These are phyloP conservation scores for Closterium sp. DNA, from an alignment of 139 green algal species.

Conservation along the genomic window DNA sequence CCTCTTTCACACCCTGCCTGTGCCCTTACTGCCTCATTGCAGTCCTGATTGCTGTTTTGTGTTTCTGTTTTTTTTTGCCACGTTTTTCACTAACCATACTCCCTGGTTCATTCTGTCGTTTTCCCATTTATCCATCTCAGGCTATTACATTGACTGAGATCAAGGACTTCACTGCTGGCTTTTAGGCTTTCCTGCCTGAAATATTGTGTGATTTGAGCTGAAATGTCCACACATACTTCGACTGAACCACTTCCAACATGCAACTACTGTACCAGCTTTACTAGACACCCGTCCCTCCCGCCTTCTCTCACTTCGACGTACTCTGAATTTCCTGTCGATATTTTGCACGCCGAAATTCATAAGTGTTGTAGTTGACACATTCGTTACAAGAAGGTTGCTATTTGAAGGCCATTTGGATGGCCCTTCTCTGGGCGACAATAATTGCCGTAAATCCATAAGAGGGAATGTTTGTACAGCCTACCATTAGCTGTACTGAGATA, in stretches of 20 bases:
- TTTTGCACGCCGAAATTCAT: too few species aligned
- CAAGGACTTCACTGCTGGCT: constrained; percentile 24
- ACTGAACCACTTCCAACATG: not conserved
- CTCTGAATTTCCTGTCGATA: too few species aligned
- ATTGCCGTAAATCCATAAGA: too few species aligned
- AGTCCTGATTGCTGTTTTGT: not conserved
- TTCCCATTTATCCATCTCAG: not conserved
- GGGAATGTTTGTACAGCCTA: too few species aligned
- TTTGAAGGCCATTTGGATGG: too few species aligned
- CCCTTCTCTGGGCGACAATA: too few species aligned
- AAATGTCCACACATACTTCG: not conserved
- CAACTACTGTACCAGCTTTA: not conserved
- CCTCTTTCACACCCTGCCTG: not conserved
- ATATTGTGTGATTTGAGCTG: not conserved
- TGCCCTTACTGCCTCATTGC: not conserved
- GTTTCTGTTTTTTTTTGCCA: not conserved
- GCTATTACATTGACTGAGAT: constrained; percentile 25
- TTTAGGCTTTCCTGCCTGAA: not conserved
- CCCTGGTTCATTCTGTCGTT: not conserved
- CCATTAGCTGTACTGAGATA: too few species aligned
- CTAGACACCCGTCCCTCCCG: too few species aligned
- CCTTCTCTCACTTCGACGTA: too few species aligned
- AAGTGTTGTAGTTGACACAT: too few species aligned
- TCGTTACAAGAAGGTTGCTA: too few species aligned
- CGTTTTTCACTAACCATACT: not conserved